These are phyloP conservation scores for Prunella vulgaris DNA, from an alignment of 257 asterid species.

Conservation along the genomic window DNA sequence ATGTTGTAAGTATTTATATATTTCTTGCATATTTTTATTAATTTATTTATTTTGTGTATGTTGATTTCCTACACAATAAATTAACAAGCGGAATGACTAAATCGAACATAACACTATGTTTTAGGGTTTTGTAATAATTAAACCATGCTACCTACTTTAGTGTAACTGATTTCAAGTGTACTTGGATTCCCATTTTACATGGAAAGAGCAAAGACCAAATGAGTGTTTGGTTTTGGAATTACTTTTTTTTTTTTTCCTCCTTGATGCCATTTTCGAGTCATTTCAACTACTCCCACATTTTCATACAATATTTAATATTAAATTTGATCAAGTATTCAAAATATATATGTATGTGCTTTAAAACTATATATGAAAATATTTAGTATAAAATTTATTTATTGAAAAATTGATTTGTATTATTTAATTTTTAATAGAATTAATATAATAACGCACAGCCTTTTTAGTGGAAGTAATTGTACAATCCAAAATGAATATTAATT, in stretches of 20 bases:
- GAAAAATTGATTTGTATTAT: too few relatives aligned
- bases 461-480: too few relatives aligned
- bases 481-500: too few relatives aligned
- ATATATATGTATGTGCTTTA: background rate
- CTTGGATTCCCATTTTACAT: constrained; percentile 26
- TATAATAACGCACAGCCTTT: too few relatives aligned
- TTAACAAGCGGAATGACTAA: background rate
- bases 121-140: constrained; percentile 17
- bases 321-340: background rate
- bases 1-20: background rate
- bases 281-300: constrained; percentile 3
- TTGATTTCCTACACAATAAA: constrained; percentile 17
- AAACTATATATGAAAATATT: too few relatives aligned
- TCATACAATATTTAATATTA: background rate
- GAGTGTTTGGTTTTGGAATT: constrained; percentile 4
- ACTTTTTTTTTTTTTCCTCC: background rate
- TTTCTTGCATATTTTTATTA: background rate
- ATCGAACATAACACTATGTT: background rate
- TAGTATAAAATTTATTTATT: too few relatives aligned
- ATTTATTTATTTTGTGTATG: background rate
- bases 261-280: background rate
- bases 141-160: constrained; percentile 13
- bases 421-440: too few relatives aligned
- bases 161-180: constrained; percentile 25
- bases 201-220: constrained; percentile 23